Percentiles rank a stretch among this genome's conserved stretches.
Conservation (phyloP, 768 basidiomycete species). For the Arthromyces matolae region DNA sequence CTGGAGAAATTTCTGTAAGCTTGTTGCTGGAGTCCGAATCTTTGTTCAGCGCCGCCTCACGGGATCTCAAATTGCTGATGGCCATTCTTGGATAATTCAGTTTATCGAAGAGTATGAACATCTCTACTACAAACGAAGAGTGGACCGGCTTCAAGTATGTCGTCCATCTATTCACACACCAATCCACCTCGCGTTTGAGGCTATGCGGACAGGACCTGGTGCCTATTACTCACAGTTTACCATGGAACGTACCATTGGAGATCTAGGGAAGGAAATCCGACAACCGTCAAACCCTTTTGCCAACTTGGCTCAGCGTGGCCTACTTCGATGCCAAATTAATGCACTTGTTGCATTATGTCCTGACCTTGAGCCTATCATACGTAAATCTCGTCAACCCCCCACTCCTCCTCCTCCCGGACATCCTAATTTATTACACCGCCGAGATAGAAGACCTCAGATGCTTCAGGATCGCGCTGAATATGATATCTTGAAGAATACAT, state of each 20-base stretch:
- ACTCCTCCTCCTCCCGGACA: not conserved
- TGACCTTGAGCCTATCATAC: constrained; percentile 1
- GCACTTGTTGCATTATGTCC: not conserved
- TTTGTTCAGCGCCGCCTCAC: constrained; percentile 18
- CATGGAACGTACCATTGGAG: constrained; percentile 19
- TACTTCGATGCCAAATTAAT: not conserved
- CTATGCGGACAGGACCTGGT: constrained; percentile 18
- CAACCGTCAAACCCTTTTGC: constrained; percentile 1
- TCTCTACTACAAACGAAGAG: constrained; percentile 21
- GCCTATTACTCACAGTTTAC: too few relatives aligned
- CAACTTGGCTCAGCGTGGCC: constrained; percentile 1
- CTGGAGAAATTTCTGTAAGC: constrained; percentile 16
- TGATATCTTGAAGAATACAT: not conserved
- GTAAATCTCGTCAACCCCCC: too few relatives aligned
- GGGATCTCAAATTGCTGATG: constrained; percentile 11
- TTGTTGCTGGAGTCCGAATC: constrained; percentile 20
- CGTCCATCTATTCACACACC: constrained; percentile 25
- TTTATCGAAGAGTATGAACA: constrained; percentile 26
- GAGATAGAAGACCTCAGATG: not conserved
- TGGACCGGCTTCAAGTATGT: constrained; percentile 27
- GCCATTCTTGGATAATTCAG: too few relatives aligned
- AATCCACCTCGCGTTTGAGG: constrained; percentile 22
- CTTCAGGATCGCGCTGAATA: not conserved
- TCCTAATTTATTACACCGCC: not conserved
- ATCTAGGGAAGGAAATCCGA: not conserved